Evolutionary conservation across 345 rosid genomes (phyloP).

Genomic region (Eucalyptus pauciflora): DNA sequence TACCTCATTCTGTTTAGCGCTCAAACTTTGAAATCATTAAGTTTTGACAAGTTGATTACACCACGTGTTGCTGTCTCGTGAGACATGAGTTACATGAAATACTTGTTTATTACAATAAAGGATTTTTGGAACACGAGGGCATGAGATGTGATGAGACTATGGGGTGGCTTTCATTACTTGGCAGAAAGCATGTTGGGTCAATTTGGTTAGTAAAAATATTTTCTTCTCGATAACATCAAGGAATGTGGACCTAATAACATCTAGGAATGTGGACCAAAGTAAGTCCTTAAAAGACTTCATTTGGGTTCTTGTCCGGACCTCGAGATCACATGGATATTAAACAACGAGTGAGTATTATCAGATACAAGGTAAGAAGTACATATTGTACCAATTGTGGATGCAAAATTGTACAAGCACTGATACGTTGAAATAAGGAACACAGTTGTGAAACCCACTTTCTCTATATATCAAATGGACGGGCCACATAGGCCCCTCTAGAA

Average conservation of each 20-base stretch:
- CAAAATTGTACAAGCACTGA: rapidly evolving
- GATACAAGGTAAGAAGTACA: too few species aligned
- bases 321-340: neutral
- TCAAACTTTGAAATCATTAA: neutral
- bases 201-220: neutral
- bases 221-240: neutral
- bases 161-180: neutral
- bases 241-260: neutral
- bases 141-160: neutral
- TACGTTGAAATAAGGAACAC: too few species aligned
- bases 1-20: neutral
- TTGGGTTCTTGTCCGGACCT: neutral
- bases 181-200: neutral
- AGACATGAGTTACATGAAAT: neutral
- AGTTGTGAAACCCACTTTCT: too few species aligned
- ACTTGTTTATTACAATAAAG: neutral
- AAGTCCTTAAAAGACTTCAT: neutral
- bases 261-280: neutral
- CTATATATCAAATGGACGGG: too few species aligned
- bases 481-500: too few species aligned
- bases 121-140: neutral
- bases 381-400: too few species aligned
- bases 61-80: too few species aligned
- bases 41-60: neutral
- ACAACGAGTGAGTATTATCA: neutral